Base-by-base conservation (phyloP, 2,329 filamentous ascomycete species). In the Colletotrichum musicola region DNA sequence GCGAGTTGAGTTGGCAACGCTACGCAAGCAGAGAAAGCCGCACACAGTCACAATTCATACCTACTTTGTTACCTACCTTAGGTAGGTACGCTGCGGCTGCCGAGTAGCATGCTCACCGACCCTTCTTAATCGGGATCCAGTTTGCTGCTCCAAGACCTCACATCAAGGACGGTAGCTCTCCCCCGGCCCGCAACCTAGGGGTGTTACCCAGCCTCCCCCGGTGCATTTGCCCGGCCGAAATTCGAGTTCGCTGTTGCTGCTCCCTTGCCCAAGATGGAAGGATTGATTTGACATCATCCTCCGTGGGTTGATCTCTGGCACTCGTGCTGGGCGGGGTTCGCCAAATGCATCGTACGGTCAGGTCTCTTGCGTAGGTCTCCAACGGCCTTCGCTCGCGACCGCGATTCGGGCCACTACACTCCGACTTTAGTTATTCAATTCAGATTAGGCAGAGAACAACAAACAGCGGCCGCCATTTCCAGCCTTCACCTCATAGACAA, bases 401-500 rank as follows among this genome's bases (percentile, higher is more conserved):
- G 30, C 30, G 22, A 22, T 57, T 44, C 46, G 49, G 47, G 40
- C 27, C 20, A 35, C 12, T 44, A 42, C 6, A 56, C 10, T 18
- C 46, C 22, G 27, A 38, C 40, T 62, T 42, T 69, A 67, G 51
- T 44, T 67, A 62, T 44, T 62, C 40, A 20, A 30, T 40, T 46
- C n/a, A 42, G 38, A 50, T 25, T 9, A 18, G 27, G 30, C 2
- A 22, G 3, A 6, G 20, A 38, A 42, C 51, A 64, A 55, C 49
- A 44, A 65, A 47, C 16, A 56, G 25, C 13, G 50, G 44, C 50
- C 66, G 7, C n/a, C 22, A 38, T 10, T 9, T 54, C n/a, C 54
- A 27, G 50, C 54, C 64, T 18, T 53, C 18, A 6, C n/a, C 22
- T 10, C 38, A 30, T 16, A 51, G 46, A 46, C 46, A 38, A n/a